Base-by-base conservation (phyloP, 202 grass and related monocot genomes). In the Hordeum pubiflorum region DNA sequence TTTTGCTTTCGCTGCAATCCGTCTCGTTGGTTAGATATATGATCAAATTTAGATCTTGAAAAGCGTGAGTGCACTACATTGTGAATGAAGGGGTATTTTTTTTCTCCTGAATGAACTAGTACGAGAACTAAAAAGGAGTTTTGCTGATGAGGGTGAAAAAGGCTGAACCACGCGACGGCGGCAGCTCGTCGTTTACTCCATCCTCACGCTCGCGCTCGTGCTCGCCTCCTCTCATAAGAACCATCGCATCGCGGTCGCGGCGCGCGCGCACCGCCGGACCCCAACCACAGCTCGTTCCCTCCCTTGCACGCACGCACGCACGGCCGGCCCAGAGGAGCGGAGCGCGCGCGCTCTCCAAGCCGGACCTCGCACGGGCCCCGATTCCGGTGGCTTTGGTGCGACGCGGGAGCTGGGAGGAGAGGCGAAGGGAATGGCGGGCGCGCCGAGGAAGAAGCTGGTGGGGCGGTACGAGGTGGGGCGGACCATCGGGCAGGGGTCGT, bases 401-500 rank as follows among this genome's bases (percentile, higher is more conserved):
- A 50, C 56, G 7, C 15, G 43, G 24, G 4, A 76, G 56, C 23
- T 48, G 15, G 41, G 37, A 27, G 74, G 52, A 21, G 29, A 3
- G 27, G 22, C 50, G 3, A 3, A 38, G 69, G 62, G 39, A 80
- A 81, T 76, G 76, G 46, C 69, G 10, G 31, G 78, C 52, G 79
- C 75, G 8, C 33, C 24, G 32, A 86, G 81, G 84, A 81, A 77
- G 87, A 99, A 88, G 83, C 90, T 63, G 33, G 96, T 96, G 38
- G 92, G 92, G 32, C 83, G 90, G 87, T 98, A 98, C 84, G 88
- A 95, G 78, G 85, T 98, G 57, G 92, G 92, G 32, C 82, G 89
- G 83, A 99, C 96, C 77, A 93, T 99, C 62, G 96, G 96, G 14
- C 74, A 99, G 65, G 96, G 96, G 6, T 85, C 87, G 63, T 99